Base-by-base conservation (phyloP, 495 filamentous ascomycete genomes). In the Parachaetomium inaequale region DNA sequence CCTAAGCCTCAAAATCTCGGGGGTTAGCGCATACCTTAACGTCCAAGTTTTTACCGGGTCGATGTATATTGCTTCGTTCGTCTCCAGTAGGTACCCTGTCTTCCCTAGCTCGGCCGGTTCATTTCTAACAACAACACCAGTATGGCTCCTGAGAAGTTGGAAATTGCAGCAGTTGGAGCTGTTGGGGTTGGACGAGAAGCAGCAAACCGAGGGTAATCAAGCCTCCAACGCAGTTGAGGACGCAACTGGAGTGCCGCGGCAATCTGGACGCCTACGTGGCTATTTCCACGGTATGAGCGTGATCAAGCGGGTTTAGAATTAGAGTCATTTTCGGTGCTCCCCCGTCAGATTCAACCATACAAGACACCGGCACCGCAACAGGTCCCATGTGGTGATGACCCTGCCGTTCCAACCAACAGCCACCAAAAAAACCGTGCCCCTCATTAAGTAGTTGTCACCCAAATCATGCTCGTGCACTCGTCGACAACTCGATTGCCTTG, bases 401-500 rank as follows among this genome's bases (percentile, higher is more conserved):
- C n/a, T n/a, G n/a, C n/a, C n/a, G n/a, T n/a, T n/a, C n/a, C n/a
- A n/a, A n/a, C n/a, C n/a, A n/a, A n/a, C n/a, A n/a, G n/a, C n/a
- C n/a, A n/a, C n/a, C n/a, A n/a, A n/a, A n/a, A n/a, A n/a, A n/a
- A n/a, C n/a, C n/a, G n/a, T n/a, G n/a, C n/a, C n/a, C 42, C 42
- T 12, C 17, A 19, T n/a, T 7, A 46, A 46, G 11, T 25, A 32
- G 19, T 34, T n/a, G 7, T 53, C 14, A 12, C n/a, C 23, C 19
- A 19, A 28, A 28, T 62, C 14, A 34, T 32, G 26, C 21, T n/a
- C 42, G 7, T 15, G 5, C 11, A n/a, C 0, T 38, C 11, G 1
- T 19, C 74, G 78, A 85, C 59, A 94, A 70, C 66, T 86, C 81
- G 46, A 93, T 87, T 4, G 85, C 89, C 75, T 92, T 91, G 66